A percentile compares a stretch with the other conserved stretches of the same genome.
Conservation (phyloP, 164 flowering plant genomes). For the Akebia trifoliata region DNA sequence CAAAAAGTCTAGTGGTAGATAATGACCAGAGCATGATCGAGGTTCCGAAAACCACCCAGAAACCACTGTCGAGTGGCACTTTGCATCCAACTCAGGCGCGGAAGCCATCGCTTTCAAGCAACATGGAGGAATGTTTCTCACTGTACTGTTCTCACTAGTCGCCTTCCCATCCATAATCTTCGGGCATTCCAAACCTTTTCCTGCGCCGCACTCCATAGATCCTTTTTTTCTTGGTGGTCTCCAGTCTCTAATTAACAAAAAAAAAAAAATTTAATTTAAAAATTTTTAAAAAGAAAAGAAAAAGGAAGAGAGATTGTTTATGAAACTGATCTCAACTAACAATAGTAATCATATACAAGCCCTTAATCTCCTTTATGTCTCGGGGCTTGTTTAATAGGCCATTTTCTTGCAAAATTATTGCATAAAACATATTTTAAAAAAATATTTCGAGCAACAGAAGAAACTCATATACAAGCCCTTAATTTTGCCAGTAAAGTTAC, state of each 20-base stretch:
- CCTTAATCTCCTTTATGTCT: too few relatives aligned
- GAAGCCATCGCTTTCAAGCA: slow-evolving; percentile 86
- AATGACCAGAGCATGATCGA: slow-evolving; percentile 45
- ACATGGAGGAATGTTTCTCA: slow-evolving; percentile 63
- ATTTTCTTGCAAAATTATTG: too few relatives aligned
- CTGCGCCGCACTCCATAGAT: slow-evolving; percentile 70
- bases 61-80: slow-evolving; percentile 86
- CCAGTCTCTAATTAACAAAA: slow-evolving; percentile 76
- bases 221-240: slow-evolving; percentile 55
- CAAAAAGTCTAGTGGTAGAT: too few relatives aligned
- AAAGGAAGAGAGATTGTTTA: too few relatives aligned
- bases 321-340: too few relatives aligned
- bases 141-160: slow-evolving; percentile 37
- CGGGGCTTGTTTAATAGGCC: too few relatives aligned
- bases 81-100: slow-evolving; percentile 60
- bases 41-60: slow-evolving; percentile 97
- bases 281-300: not conserved
- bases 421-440: too few relatives aligned
- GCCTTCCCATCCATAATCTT: slow-evolving; percentile 79
- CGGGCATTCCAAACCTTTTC: slow-evolving; percentile 79
- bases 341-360: too few relatives aligned
- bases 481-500: too few relatives aligned
- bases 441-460: too few relatives aligned
- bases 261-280: not conserved
- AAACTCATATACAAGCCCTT: too few relatives aligned